phyloP scores from a whole-genome alignment of 176 grass and related monocot genomes.

The Bothriochloa decipiens region DNA sequence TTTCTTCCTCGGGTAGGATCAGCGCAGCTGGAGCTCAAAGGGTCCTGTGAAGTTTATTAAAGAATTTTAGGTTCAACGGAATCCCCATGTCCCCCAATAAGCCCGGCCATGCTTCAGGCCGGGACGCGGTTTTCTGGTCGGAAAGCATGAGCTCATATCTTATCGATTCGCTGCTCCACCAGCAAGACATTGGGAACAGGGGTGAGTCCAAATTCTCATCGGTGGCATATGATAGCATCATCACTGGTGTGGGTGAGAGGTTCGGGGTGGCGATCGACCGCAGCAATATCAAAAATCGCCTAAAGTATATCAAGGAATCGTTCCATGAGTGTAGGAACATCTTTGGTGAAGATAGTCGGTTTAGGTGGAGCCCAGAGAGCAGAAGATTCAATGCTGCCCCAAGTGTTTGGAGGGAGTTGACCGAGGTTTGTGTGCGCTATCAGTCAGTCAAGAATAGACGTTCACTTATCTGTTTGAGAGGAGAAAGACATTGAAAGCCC shows the following conservation, averaged over 20 bases:
- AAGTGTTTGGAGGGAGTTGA: conserved; percentile 50
- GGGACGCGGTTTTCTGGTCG: conserved; percentile 52
- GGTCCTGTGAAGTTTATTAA: neutral
- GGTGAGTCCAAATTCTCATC: conserved; percentile 41
- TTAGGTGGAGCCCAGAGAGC: conserved; percentile 40
- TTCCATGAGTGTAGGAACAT: conserved; percentile 53
- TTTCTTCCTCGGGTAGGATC: conserved; percentile 10
- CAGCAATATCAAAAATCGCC: conserved; percentile 55
- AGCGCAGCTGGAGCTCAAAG: neutral
- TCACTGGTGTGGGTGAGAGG: conserved; percentile 41
- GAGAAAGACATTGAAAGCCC: neutral
- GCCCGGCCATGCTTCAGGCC: conserved; percentile 11
- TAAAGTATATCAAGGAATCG: conserved; percentile 51
- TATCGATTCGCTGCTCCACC: conserved; percentile 45
- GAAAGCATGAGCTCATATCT: conserved; percentile 50
- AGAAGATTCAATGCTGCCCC: conserved; percentile 50
- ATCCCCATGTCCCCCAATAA: neutral
- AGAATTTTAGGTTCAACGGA: neutral
- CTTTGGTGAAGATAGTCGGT: conserved; percentile 34
- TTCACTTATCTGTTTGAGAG: neutral
- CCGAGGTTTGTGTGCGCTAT: conserved; percentile 41
- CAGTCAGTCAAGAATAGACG: neutral
- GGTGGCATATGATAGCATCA: conserved; percentile 41
- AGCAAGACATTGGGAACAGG: conserved; percentile 56
- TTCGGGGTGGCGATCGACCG: conserved; percentile 49